phyloP scores from a whole-genome alignment of 2,329 filamentous ascomycete genomes.

The Cladosporium austrohemisphaericum region DNA sequence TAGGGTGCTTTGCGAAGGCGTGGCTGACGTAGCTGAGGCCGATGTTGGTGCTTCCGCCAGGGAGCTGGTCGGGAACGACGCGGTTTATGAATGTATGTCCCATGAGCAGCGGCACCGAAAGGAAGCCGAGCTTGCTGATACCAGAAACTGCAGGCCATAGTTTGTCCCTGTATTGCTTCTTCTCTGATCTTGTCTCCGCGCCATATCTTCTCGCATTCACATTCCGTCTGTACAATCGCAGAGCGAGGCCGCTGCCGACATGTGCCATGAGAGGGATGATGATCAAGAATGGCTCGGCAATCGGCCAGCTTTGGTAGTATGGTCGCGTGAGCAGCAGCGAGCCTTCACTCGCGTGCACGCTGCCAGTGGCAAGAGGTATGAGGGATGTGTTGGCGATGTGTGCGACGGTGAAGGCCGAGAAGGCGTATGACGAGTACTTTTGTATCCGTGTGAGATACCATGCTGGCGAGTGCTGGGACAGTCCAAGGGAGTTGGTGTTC shows the following conservation, averaged over 20 bases:
- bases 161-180: conserved; percentile 32
- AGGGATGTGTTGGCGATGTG: conserved; percentile 80
- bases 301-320: conserved; percentile 77
- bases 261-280: conserved; percentile 71
- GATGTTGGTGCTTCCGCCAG: conserved; percentile 83
- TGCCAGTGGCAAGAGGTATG: conserved; percentile 70
- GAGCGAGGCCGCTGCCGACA: conserved; percentile 68
- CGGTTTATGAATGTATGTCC: conserved; percentile 76
- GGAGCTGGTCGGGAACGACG: conserved; percentile 66
- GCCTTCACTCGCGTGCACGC: conserved; percentile 70
- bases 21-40: conserved; percentile 80
- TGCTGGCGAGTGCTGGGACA: conserved; percentile 67
- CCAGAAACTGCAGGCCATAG: conserved; percentile 69
- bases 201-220: conserved; percentile 74
- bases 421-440: conserved; percentile 84
- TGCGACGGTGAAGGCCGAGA: conserved; percentile 69
- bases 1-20: conserved; percentile 70
- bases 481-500: conserved; percentile 43
- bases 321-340: conserved; percentile 89
- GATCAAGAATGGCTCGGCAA: conserved; percentile 73
- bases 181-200: conserved; percentile 56
- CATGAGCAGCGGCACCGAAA: conserved; percentile 60
- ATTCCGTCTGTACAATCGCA: conserved; percentile 70
- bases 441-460: conserved; percentile 78
- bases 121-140: conserved; percentile 70